Conservation (phyloP, 2,329 filamentous ascomycete genomes). For the Arachnomyces sp. region DNA sequence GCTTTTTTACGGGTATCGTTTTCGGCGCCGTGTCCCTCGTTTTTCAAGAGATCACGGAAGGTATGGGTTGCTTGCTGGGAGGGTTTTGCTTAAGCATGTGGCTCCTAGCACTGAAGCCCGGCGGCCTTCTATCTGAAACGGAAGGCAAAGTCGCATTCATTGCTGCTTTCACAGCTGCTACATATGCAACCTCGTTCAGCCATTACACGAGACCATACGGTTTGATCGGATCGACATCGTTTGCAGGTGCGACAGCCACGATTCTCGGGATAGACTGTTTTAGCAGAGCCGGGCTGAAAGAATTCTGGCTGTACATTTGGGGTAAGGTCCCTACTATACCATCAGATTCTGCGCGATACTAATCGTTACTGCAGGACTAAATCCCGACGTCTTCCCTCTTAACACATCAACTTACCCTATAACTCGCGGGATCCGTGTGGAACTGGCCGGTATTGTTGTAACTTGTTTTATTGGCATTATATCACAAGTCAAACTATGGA, state of each 20-base stretch:
- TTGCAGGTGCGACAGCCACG: conserved; percentile 68
- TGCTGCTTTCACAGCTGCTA: conserved; percentile 56
- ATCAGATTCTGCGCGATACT: conserved; percentile 12
- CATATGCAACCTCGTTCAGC: conserved; percentile 69
- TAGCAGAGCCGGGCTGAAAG: conserved; percentile 79
- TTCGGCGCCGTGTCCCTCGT: conserved; percentile 67
- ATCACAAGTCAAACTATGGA: conserved; percentile 82
- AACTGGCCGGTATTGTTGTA: conserved; percentile 69
- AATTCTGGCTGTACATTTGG: conserved; percentile 96
- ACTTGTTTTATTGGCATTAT: conserved; percentile 67
- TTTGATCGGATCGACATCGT: conserved; percentile 67
- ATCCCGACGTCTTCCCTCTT: conserved; percentile 69
- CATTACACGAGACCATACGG: conserved; percentile 69
- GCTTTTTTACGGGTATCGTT: conserved; percentile 61
- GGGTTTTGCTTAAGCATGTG: conserved; percentile 86
- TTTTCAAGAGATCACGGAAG: conserved; percentile 75
- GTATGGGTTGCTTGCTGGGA: conserved; percentile 77
- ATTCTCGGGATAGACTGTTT: conserved; percentile 88
- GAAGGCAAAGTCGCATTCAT: conserved; percentile 67
- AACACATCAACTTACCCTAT: conserved; percentile 71
- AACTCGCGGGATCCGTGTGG: conserved; percentile 76
- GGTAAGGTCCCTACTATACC: conserved; percentile 32
- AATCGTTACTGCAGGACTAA: conserved; percentile 47
- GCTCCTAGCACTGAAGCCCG: conserved; percentile 68
- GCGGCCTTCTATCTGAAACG: conserved; percentile 60